A percentile compares a stretch with the other conserved stretches of the same genome.
phyloP scores from a whole-genome alignment of 2,329 filamentous ascomycete genomes.

The Aspergillus aculeatus region DNA sequence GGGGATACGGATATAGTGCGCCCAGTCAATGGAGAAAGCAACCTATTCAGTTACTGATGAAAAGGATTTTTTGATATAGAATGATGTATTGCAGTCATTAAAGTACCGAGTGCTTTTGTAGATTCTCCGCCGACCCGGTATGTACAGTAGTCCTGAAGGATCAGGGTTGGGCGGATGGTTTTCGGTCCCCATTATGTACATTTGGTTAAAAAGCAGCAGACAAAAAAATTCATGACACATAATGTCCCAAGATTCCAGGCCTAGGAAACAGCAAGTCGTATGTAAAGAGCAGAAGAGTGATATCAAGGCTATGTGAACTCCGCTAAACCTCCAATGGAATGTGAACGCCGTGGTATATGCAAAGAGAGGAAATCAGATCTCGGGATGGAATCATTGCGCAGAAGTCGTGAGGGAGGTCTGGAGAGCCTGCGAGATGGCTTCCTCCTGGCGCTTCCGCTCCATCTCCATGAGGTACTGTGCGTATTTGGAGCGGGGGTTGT shows the following conservation, averaged over 20 bases:
- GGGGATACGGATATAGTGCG: no score
- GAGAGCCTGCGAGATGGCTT: conserved; percentile 50
- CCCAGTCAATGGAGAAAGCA: no score
- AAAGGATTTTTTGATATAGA: conserved; percentile 4
- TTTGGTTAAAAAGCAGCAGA: conserved; percentile 7
- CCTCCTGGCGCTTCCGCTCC: conserved; percentile 65
- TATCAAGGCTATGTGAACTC: conserved; percentile 17
- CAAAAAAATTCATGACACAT: conserved; percentile 20
- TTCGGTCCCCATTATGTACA: conserved; percentile 10
- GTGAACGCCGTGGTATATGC: conserved; percentile 22
- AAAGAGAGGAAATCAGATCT: conserved; percentile 7
- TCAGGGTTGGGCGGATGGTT: conserved; percentile 10
- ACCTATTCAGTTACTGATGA: background rate
- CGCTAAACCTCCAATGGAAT: conserved; percentile 17
- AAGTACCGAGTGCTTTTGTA: conserved; percentile 10
- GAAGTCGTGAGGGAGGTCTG: conserved; percentile 31
- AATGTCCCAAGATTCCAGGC: conserved; percentile 10
- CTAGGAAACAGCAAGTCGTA: background rate
- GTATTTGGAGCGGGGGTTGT: conserved; percentile 95
- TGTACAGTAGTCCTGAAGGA: conserved; percentile 18
- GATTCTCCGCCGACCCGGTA: conserved; percentile 13
- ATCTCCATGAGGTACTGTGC: conserved; percentile 76
- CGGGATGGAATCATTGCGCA: conserved; percentile 24
- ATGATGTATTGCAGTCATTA: conserved; percentile 21
- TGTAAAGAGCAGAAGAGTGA: conserved; percentile 8